Evolutionary conservation across 1,284 basidiomycete species (phyloP).

Genomic region (Microbotryum silenes-acaulis): DNA sequence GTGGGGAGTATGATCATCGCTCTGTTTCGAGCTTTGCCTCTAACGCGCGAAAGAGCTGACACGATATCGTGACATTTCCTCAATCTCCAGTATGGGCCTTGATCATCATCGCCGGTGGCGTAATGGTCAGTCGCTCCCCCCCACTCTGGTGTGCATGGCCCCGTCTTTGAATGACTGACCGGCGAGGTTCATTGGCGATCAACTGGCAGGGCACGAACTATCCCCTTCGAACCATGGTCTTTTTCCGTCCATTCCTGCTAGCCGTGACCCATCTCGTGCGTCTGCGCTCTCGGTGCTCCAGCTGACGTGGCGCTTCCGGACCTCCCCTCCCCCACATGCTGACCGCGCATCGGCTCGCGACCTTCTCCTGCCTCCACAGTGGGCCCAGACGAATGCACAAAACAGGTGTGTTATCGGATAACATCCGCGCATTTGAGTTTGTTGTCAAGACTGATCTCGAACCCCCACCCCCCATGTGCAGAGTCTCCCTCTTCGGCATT

Average conservation of each 20-base stretch:
- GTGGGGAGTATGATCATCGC: conserved; percentile 26
- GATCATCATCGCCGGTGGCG: conserved; percentile 48
- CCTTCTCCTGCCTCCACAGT: conserved; percentile 24
- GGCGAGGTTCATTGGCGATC: no score
- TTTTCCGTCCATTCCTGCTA: conserved; percentile 60
- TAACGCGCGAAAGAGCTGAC: not conserved
- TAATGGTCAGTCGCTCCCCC: conserved; percentile 50
- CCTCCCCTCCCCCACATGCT: conserved; percentile 1
- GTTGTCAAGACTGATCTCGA: not conserved
- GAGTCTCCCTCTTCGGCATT: conserved; percentile 64
- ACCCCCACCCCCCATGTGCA: not conserved
- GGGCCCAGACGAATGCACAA: conserved; percentile 58
- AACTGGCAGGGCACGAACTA: conserved; percentile 50
- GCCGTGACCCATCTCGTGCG: conserved; percentile 56
- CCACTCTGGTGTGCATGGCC: not conserved
- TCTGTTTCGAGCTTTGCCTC: not conserved
- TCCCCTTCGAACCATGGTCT: conserved; percentile 54
- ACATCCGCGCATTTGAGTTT: not conserved
- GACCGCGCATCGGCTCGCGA: not conserved
- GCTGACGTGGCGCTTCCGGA: not conserved
- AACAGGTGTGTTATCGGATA: conserved; percentile 41
- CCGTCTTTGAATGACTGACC: no score
- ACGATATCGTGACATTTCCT: not conserved
- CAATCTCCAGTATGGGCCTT: conserved; percentile 32
- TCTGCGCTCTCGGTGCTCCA: not conserved